Base-by-base conservation (phyloP, 257 asterid species). In the Buddleja alternifolia region DNA sequence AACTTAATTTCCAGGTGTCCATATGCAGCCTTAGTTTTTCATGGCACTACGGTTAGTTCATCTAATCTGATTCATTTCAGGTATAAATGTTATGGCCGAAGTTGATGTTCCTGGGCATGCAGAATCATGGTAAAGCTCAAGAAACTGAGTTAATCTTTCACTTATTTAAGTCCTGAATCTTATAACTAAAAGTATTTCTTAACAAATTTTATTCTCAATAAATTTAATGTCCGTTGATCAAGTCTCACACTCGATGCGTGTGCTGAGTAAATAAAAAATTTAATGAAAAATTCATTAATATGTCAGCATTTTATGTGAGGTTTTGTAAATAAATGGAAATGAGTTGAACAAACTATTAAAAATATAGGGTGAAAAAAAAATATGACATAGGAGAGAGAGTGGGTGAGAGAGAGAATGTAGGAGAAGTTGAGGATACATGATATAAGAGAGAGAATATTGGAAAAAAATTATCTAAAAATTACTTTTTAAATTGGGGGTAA, bases 61-160 rank as follows among this genome's bases (percentile, higher is more conserved):
- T 74, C 59, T n/a, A 37, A 19, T 53, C 4, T 44, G 46, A 60
- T 56, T 63, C 17, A 40, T 58, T 72, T 54, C 85, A 92, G 98
- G 98, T 70, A 85, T 92, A 73, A 88, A 89, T 77, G 90, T 92
- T 47, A 83, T 92, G 98, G 93, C 98, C 51, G 98, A 92, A 86
- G 89, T 92, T 44, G 98, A 92, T 60, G 96, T 92, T 63, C 98
- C 98, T 61, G 97, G 98, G 70, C 98, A 92, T 82, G 98, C 96
- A 59, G 93, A 83, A 68, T 89, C 98, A 62, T 92, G 98, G 98
- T 88, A 81, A 65, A 66, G 72, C 51, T 74, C 73, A 32, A 21
- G 73, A 56, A 50, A 15, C 46, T 51, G 54, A 72, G 72, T 57
- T 46, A 71, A 19, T 29, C 7, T 34, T 60, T 52, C 61, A 45